Base-by-base conservation (phyloP, 257 asterid species). In the Osmanthus fragrans region DNA sequence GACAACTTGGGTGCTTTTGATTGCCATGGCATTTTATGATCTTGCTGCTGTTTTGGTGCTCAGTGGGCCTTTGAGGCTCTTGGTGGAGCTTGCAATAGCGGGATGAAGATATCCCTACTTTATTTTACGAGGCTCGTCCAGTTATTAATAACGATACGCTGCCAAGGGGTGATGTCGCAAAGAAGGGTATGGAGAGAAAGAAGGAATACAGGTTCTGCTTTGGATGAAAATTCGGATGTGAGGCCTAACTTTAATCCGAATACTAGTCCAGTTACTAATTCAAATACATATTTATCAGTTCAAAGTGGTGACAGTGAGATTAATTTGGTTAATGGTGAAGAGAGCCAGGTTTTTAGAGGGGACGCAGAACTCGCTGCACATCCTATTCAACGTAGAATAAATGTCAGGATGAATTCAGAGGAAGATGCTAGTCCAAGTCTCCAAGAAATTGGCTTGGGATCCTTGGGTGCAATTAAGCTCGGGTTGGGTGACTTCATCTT, bases 1-100 rank as follows among this genome's bases (percentile, higher is more conserved):
- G 99, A 95, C 99, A 0, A 93, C 99, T 37, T 95, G 98, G 99
- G 87, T 85, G 86, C 97, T 96, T 77, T 87, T 96, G 80, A 92
- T 95, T 81, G 98, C 99, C 37, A 89, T 95, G 97, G 85, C 99
- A 6, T 83, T 96, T 90, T 96, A 96, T 86, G 98, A 96, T 84
- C 97, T 96, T 65, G 99, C 97, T 0, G 42, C 42, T 37, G 42
- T 37, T 37, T 37, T 37, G 42, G 8, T 37, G 42, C 42, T 12
- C 42, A 12, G 42, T 37, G 42, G 42, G 2, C 42, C 42, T 37
- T 37, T 37, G 12, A 37, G 42, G 42, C 42, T 37, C 42, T 86
- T 96, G 87, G 99, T 96, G 0, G 98, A 96, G 92, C 96, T 96
- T 72, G 98, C 99, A 4, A 89, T 92, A 40, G 85, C 93, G 99